phyloP scores from a whole-genome alignment of 805 yeast species.

The Candida succiphila region DNA sequence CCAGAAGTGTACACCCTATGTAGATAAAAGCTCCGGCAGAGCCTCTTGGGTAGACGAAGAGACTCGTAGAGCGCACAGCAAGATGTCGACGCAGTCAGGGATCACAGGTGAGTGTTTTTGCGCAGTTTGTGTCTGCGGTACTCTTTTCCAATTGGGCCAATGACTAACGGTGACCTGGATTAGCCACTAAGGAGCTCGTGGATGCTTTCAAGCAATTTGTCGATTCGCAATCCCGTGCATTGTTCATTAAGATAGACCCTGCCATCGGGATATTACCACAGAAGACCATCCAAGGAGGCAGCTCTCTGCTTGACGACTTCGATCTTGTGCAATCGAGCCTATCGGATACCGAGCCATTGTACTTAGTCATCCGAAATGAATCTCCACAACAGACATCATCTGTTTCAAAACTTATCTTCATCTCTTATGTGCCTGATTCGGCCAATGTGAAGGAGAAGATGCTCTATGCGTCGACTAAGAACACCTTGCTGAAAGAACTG shows the following conservation, averaged over 20 bases:
- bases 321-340: conserved; percentile 20
- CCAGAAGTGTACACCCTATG: too few species aligned
- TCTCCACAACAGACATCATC: conserved; percentile 8
- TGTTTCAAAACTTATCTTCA: conserved; percentile 50
- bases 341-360: conserved; percentile 33
- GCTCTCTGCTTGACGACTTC: conserved; percentile 26
- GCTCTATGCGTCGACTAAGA: conserved; percentile 89
- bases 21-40: too few species aligned
- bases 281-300: conserved; percentile 19
- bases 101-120: conserved; percentile 26
- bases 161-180: too few species aligned
- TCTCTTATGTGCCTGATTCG: conserved; percentile 79
- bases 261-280: conserved; percentile 25
- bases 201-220: conserved; percentile 33
- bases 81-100: conserved; percentile 68
- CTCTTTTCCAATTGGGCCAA: too few species aligned
- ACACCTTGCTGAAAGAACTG: conserved; percentile 61
- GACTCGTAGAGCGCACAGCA: too few species aligned
- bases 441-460: conserved; percentile 79
- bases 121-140: neutral
- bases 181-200: conserved; percentile 34
- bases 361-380: conserved; percentile 35
- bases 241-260: conserved; percentile 17
- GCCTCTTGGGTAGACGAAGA: too few species aligned
- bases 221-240: conserved; percentile 18